Evolutionary conservation across 805 yeast genomes (phyloP).

Genomic region (Vanderwaltozyma tropicalis): DNA sequence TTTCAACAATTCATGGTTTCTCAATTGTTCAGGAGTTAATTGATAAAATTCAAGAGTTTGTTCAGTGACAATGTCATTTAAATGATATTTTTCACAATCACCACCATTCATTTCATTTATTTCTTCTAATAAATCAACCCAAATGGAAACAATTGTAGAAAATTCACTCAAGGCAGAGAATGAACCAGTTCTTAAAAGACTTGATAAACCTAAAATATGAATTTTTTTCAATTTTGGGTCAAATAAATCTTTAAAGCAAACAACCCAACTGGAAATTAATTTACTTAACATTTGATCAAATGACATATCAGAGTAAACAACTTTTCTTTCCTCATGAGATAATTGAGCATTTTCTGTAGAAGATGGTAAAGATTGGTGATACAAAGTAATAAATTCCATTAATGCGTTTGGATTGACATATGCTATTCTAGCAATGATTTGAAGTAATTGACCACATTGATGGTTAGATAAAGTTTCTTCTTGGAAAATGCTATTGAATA

Average conservation of each 20-base stretch:
- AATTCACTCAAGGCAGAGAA: constrained; percentile 23
- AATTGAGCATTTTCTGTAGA: constrained; percentile 12
- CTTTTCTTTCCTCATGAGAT: constrained; percentile 14
- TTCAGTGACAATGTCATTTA: constrained; percentile 30
- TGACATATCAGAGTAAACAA: constrained; percentile 19
- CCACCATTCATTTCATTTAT: constrained; percentile 51
- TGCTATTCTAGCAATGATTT: constrained; percentile 30
- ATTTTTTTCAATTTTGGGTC: constrained; percentile 70
- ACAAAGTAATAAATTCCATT: constrained; percentile 23
- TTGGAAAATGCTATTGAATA: constrained; percentile 23
- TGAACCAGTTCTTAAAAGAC: constrained; percentile 35
- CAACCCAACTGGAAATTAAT: constrained; percentile 31
- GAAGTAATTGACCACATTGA: constrained; percentile 28
- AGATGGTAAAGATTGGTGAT: constrained; percentile 16
- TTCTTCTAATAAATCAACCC: constrained; percentile 60
- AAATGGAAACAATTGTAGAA: constrained; percentile 30
- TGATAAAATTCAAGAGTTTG: constrained; percentile 21
- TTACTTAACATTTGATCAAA: constrained; percentile 20
- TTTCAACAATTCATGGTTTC: constrained; percentile 32
- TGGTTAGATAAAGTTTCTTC: constrained; percentile 24
- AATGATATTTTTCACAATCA: constrained; percentile 45
- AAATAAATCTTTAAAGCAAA: constrained; percentile 47
- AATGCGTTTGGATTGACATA: constrained; percentile 27
- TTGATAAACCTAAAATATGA: constrained; percentile 49
- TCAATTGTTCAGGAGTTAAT: constrained; percentile 33